Conservation (phyloP, 352 stramenopile species). For the Blastocystis sp. region DNA sequence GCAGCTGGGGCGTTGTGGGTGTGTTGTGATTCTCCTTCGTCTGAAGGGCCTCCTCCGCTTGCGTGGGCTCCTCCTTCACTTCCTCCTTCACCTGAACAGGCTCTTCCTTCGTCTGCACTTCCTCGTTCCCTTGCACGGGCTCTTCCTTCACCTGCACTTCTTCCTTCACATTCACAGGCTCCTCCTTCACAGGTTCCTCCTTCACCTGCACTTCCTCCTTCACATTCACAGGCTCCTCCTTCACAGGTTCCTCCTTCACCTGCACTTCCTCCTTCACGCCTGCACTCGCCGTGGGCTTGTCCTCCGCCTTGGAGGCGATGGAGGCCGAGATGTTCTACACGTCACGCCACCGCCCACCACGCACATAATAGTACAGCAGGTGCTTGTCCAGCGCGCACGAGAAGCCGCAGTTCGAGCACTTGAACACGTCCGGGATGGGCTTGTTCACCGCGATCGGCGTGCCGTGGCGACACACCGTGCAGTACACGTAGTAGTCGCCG, state of each 20-base stretch:
- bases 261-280: not conserved
- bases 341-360: not conserved
- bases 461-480: slow-evolving; percentile 48
- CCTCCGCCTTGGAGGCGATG: not conserved
- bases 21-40: too few species aligned
- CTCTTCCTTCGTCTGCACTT: not conserved
- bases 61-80: not conserved
- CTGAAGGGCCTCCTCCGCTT: not conserved
- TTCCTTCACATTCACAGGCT: not conserved
- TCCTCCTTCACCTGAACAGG: not conserved
- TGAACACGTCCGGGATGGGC: slow-evolving; percentile 62
- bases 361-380: slow-evolving; percentile 55
- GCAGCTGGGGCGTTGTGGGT: too few species aligned
- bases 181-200: not conserved
- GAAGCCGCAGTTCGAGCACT: slow-evolving; percentile 56
- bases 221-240: not conserved
- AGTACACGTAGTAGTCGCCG: slow-evolving; percentile 61
- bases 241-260: not conserved
- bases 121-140: not conserved
- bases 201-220: not conserved
- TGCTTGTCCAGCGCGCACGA: slow-evolving; percentile 57
- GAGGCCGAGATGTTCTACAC: not conserved
- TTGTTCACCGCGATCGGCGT: slow-evolving; percentile 48
- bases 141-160: not conserved
- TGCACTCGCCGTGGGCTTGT: not conserved